Evolutionary conservation across 148 eudicot species (phyloP), one percentile per base, ranked within the genome.

Genomic region (Spergularia bocconei): DNA sequence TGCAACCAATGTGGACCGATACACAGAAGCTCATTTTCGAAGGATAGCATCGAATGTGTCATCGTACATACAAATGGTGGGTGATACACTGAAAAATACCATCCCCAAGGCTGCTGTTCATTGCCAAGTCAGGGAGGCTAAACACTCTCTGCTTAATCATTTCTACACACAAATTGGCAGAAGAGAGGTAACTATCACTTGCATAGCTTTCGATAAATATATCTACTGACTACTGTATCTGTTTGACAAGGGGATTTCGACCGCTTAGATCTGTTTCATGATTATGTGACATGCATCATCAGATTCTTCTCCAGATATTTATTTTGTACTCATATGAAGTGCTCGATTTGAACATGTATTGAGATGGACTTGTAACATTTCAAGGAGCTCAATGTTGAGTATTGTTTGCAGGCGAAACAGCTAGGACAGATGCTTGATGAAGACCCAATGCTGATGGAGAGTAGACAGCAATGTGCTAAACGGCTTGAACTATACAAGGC

Each of bases 41-140:
- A 82, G 90, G 83, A 85, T 85, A 75, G 98, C 85, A 2, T 88
- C 88, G 39, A 93, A 91, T 78, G 98, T 93, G 7, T 84, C 93
- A 4, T 88, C 97, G 20, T 93, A 93, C 54, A 79, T 93, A 41
- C 67, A 80, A 17, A 88, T 93, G 98, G 89, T 90, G 20, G 83
- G 84, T 6, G 98, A 93, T 21, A 88, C 87, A 4, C 81, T 89
- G 39, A 87, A 77, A 84, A 86, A 60, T 77, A 82, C 93, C 21
- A 85, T 93, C 74, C 97, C 98, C 9, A 93, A 93, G 79, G 98
- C 98, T 54, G 89, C 86, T 47, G 98, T 93, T 68, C 86, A 84
- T 82, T 93, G 97, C 78, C 98, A 93, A 82, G 98, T 93, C 48
- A 87, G 69, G 82, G 93, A 91, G 76, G 97, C 98, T 57, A 93